phyloP scores from a whole-genome alignment of 2,329 filamentous ascomycete genomes.

The Fusarium acutatum region DNA sequence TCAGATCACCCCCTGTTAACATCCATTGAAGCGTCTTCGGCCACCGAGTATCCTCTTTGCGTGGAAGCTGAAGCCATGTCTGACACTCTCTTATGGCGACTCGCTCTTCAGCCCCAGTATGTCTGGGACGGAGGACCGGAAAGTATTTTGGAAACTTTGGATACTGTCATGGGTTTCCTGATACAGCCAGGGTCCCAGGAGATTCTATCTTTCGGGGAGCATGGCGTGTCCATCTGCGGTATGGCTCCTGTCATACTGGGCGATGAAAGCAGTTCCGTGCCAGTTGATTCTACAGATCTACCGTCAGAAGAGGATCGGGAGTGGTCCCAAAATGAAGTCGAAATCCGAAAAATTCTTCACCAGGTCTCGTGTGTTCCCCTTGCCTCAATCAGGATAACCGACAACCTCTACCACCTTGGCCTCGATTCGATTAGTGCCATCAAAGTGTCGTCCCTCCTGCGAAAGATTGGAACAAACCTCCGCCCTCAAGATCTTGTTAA shows the following conservation, averaged over 20 bases:
- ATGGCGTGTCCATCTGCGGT: conserved; percentile 71
- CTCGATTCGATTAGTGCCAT: conserved; percentile 93
- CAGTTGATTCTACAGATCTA: background rate
- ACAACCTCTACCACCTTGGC: conserved; percentile 83
- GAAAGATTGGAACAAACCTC: conserved; percentile 68
- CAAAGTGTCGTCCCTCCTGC: conserved; percentile 78
- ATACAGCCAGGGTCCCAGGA: conserved; percentile 57
- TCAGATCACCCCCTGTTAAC: conserved; percentile 57
- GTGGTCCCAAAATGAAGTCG: conserved; percentile 49
- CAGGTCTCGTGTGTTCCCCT: conserved; percentile 68
- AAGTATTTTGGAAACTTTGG: conserved; percentile 65
- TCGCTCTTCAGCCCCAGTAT: conserved; percentile 71
- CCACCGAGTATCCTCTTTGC: conserved; percentile 83
- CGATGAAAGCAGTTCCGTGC: background rate
- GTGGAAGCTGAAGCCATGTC: conserved; percentile 77
- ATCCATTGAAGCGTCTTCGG: conserved; percentile 70
- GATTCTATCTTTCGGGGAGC: conserved; percentile 62
- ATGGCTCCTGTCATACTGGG: conserved; percentile 50
- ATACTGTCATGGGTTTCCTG: conserved; percentile 66
- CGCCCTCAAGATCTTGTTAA: conserved; percentile 76
- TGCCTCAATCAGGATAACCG: conserved; percentile 64
- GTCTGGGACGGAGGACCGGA: conserved; percentile 56
- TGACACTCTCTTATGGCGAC: conserved; percentile 71
- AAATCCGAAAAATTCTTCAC: conserved; percentile 59
- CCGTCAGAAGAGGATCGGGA: background rate